Conservation (phyloP, 2,329 filamentous ascomycete genomes). For the Alternaria conjuncta region DNA sequence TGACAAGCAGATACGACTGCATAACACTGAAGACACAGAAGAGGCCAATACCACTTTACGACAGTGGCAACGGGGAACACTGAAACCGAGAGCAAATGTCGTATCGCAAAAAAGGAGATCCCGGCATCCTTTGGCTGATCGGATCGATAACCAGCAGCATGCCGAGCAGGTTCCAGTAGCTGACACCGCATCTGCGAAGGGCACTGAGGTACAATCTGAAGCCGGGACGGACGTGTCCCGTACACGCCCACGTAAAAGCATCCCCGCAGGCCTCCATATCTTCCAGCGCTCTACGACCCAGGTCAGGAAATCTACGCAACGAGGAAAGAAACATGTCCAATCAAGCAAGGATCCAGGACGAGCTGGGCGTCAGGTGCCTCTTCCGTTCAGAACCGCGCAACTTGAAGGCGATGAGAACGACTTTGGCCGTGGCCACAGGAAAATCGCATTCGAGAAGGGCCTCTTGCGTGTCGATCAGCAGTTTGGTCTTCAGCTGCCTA, state of each 20-base stretch:
- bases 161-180: neutral
- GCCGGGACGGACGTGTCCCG: neutral
- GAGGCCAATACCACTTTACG: conserved; percentile 59
- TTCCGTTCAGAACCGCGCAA: conserved; percentile 46
- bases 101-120: neutral
- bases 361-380: conserved; percentile 1
- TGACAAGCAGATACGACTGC: conserved; percentile 60
- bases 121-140: conserved; percentile 25
- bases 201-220: neutral
- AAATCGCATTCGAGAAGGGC: conserved; percentile 47
- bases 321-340: neutral
- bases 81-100: conserved; percentile 26
- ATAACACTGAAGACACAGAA: conserved; percentile 60
- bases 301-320: conserved; percentile 2
- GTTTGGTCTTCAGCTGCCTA: conserved; percentile 18
- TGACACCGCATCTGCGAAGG: neutral
- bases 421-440: conserved; percentile 43
- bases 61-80: conserved; percentile 58
- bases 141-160: conserved; percentile 27
- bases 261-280: conserved; percentile 13
- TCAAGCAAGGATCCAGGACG: neutral
- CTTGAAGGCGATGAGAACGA: conserved; percentile 52
- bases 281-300: conserved; percentile 13
- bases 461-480: conserved; percentile 39
- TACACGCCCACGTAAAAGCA: neutral